Percentiles rank a stretch among this genome's conserved stretches.
Evolutionary conservation across 164 flowering plant genomes (phyloP).

Genomic region (Vitis cinerea): DNA sequence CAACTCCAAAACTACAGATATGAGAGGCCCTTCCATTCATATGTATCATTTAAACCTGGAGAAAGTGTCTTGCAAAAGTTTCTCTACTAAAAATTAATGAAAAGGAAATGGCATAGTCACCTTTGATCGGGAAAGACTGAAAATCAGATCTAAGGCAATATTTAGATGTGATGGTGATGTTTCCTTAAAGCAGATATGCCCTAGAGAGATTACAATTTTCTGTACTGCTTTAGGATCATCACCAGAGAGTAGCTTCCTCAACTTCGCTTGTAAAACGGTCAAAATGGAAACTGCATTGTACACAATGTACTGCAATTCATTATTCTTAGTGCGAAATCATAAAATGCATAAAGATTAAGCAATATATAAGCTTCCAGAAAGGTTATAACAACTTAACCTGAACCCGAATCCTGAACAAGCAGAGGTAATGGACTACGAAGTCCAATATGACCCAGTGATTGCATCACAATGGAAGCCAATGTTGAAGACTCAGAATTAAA

Average conservation of each 20-base stretch:
- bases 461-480: conserved; percentile 81
- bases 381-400: conserved; percentile 39
- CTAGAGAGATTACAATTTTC: conserved; percentile 73
- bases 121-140: conserved; percentile 87
- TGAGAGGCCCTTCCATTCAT: conserved; percentile 1
- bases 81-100: neutral
- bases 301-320: neutral
- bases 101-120: conserved; percentile 29
- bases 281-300: conserved; percentile 64
- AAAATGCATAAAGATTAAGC: neutral
- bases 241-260: conserved; percentile 68
- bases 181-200: conserved; percentile 80
- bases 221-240: conserved; percentile 86
- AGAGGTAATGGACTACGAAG: conserved; percentile 67
- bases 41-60: too few species aligned
- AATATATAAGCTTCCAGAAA: neutral
- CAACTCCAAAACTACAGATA: conserved; percentile 12
- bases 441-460: conserved; percentile 95
- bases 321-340: neutral
- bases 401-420: conserved; percentile 42
- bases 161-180: conserved; percentile 52
- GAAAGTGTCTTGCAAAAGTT: neutral
- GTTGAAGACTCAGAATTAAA: conserved; percentile 64
- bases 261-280: conserved; percentile 53
- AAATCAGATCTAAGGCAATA: conserved; percentile 71